A percentile compares a stretch with the other conserved stretches of the same genome.
Conservation (phyloP, 805 yeast genomes). For the Lachancea meyersii region DNA sequence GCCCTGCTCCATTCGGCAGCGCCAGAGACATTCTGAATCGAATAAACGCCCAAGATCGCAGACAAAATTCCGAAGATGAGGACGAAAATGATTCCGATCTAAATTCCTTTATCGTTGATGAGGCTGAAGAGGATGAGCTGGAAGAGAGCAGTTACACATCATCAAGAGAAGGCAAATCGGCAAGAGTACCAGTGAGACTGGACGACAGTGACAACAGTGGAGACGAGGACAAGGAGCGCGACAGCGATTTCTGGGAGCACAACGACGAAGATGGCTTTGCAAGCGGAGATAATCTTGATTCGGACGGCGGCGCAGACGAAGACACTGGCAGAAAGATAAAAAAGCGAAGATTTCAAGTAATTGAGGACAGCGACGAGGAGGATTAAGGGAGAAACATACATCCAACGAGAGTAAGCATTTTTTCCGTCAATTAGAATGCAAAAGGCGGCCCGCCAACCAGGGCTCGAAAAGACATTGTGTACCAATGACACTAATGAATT, state of each 20-base stretch:
- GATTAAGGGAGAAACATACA: slow-evolving; percentile 8
- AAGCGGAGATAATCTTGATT: slow-evolving; percentile 30
- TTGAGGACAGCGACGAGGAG: slow-evolving; percentile 27
- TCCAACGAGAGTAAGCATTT: neutral
- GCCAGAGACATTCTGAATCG: slow-evolving; percentile 3
- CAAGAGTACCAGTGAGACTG: neutral
- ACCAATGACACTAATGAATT: too few relatives aligned
- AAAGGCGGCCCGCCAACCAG: too few relatives aligned
- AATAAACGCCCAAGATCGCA: neutral
- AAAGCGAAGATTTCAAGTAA: slow-evolving; percentile 19
- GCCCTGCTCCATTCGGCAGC: neutral
- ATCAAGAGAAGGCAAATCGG: neutral
- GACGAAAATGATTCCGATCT: slow-evolving; percentile 7
- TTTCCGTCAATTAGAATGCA: neutral
- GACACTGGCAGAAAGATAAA: slow-evolving; percentile 30
- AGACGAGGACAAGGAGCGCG: slow-evolving; percentile 3
- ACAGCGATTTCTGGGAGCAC: slow-evolving; percentile 29
- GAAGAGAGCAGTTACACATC: slow-evolving; percentile 4
- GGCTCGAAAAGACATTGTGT: too few relatives aligned
- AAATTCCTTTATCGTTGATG: slow-evolving; percentile 12
- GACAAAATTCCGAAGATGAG: neutral
- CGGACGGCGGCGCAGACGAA: slow-evolving; percentile 29
- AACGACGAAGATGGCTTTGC: slow-evolving; percentile 28
- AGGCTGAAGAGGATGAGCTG: slow-evolving; percentile 11
- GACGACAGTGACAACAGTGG: neutral